Conservation (phyloP, 2,329 filamentous ascomycete genomes). For the Calonectria pauciramosa region DNA sequence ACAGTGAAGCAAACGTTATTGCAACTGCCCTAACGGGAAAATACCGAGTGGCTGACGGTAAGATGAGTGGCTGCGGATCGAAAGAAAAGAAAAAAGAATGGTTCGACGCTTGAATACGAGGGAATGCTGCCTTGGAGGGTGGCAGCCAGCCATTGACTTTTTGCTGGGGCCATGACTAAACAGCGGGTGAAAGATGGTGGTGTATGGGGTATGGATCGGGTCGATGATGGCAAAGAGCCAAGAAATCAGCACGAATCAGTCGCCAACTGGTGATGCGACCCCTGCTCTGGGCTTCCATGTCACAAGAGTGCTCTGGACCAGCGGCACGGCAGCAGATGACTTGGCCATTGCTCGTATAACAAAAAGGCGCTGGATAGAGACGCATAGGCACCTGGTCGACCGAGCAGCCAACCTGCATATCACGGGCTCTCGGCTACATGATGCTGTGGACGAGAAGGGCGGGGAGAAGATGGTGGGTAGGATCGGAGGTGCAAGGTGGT, state of each 20-base stretch:
- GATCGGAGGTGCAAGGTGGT: background rate
- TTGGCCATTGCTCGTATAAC: background rate
- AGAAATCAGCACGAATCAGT: constrained; percentile 6
- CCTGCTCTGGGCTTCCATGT: background rate
- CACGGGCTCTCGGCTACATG: constrained; percentile 22
- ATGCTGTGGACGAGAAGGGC: constrained; percentile 7
- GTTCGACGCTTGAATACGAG: constrained; percentile 43
- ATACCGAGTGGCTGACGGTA: constrained; percentile 6
- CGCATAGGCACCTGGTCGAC: constrained; percentile 6
- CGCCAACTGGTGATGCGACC: background rate
- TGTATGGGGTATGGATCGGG: background rate
- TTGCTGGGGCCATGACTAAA: background rate
- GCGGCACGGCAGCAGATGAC: constrained; percentile 1
- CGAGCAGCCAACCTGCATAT: constrained; percentile 18
- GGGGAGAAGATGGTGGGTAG: constrained; percentile 8
- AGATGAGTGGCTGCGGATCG: background rate
- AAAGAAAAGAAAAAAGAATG: constrained; percentile 11
- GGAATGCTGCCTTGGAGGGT: constrained; percentile 34
- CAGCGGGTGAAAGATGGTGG: constrained; percentile 1
- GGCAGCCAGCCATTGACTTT: constrained; percentile 28
- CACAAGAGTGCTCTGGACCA: background rate
- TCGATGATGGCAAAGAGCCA: background rate
- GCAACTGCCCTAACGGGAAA: constrained; percentile 18
- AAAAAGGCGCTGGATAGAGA: background rate
- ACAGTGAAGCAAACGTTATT: background rate